Evolutionary conservation across 495 filamentous ascomycete species (phyloP), one percentile per base, ranked within the genome.

Genomic region (Haplographium delicatum): DNA sequence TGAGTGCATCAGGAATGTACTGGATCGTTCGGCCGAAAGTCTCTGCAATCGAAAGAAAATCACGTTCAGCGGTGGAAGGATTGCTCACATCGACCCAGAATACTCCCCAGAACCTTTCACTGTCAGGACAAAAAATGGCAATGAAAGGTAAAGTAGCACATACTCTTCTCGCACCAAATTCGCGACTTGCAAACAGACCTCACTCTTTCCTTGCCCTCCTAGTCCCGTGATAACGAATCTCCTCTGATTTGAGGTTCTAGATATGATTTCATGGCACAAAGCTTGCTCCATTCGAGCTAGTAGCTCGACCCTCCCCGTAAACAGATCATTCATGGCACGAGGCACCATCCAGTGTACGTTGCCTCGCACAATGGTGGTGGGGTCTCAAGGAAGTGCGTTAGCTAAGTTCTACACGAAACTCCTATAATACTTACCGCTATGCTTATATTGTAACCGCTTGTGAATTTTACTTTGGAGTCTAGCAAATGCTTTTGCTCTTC

Each of bases 181-280:
- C n/a, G 65, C 66, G 50, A 64, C 68, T 50, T 70, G 64, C 15
- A 66, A 45, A 37, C 60, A 66, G 0, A 68, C 41, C 50, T 72
- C 65, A 18, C 63, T 69, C 49, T 72, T 72, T 15, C 66, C 66
- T 20, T 63, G 60, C 19, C 69, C 69, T 34, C 66, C 58, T 30
- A 64, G 27, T 23, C 69, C 66, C 22, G 62, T 58, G 8, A 70
- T 60, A 16, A 71, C 60, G 34, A 71, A 68, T 26, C 57, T 53
- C 49, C 41, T 60, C 19, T 60, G 57, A 13, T 43, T 45, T 13
- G 34, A 31, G 33, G 49, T 15, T 22, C 11, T 13, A 22, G 23
- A 50, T 27, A 27, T 44, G 27, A 20, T 11, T 11, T 53, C 35
- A 23, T 10, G n/a, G 11, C 33, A 31, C 28, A 59, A 34, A 22